phyloP scores from a whole-genome alignment of 2,329 filamentous ascomycete genomes.

The Sarocladium kiliense region DNA sequence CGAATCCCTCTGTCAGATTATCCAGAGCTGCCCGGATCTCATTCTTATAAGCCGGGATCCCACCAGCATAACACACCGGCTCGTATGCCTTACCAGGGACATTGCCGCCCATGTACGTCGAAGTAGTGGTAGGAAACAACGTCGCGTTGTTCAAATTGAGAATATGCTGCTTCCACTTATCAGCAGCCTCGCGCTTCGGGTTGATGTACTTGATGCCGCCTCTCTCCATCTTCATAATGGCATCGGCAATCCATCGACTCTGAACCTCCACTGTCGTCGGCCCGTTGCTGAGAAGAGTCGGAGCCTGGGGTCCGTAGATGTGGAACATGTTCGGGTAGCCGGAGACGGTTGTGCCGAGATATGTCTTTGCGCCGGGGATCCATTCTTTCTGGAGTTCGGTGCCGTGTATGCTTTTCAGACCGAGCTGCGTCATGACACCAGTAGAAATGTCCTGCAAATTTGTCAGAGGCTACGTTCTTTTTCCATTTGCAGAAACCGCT shows the following conservation, averaged over 20 bases:
- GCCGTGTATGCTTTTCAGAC: slow-evolving; percentile 33
- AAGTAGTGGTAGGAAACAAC: slow-evolving; percentile 43
- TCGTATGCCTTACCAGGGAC: slow-evolving; percentile 50
- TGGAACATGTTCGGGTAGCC: slow-evolving; percentile 48
- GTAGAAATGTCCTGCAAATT: neutral
- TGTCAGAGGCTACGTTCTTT: neutral
- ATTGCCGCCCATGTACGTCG: slow-evolving; percentile 52
- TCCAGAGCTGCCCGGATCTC: slow-evolving; percentile 29
- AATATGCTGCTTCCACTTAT: slow-evolving; percentile 44
- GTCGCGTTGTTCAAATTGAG: slow-evolving; percentile 38
- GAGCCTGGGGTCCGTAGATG: slow-evolving; percentile 51
- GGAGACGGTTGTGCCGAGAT: slow-evolving; percentile 36
- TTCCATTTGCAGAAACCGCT: too few species aligned
- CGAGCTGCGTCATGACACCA: slow-evolving; percentile 38
- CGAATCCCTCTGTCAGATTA: slow-evolving; percentile 28
- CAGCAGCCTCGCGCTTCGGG: slow-evolving; percentile 36
- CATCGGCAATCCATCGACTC: slow-evolving; percentile 49
- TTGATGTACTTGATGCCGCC: slow-evolving; percentile 46
- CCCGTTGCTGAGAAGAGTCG: slow-evolving; percentile 51
- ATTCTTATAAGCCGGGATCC: slow-evolving; percentile 28
- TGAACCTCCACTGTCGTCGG: slow-evolving; percentile 50
- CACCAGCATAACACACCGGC: slow-evolving; percentile 42
- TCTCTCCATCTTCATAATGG: slow-evolving; percentile 41
- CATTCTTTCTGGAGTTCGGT: slow-evolving; percentile 36
- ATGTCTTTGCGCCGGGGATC: slow-evolving; percentile 34